Evolutionary conservation across 768 basidiomycete species (phyloP), one percentile per base, ranked within the genome.

Genomic region (Boletus tylopilopsis): DNA sequence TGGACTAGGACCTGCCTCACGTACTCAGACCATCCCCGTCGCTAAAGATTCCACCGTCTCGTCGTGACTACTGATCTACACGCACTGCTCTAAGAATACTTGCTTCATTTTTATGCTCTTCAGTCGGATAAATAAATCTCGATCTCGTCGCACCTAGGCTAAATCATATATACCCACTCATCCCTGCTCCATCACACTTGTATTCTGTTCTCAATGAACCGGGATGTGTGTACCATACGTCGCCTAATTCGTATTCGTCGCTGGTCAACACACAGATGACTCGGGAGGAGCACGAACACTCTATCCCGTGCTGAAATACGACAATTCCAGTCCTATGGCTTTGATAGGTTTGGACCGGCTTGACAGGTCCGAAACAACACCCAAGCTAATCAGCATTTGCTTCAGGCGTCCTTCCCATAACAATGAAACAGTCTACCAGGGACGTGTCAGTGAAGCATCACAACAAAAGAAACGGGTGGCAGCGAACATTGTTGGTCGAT

Each of bases 331-430:
- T 5, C 94, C 94, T 35, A 97, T 77, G 11, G 88, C 84, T 64
- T 84, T 85, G 54, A 97, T 92, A 10, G 94, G 94, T 64, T 87
- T 90, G 42, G 85, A 79, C 37, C 90, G 76, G 61, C 82, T 89
- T 3, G 89, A 82, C 13, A 98, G 76, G 65, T 98, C 91, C 4
- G 92, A 91, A n/a, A 93, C 79, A 15, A 96, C 83, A 6, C 95
- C 95, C 24, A 95, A 66, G 55, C 93, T 89, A 54, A 98, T 82
- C 8, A 98, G 73, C 74, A 94, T 85, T 58, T 93, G 92, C 45
- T 85, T 81, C 59, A 98, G 67, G 19, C 94, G 83, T 13, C 94
- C 93, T 71, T 96, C 92, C 90, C 95, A 98, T 66, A 96, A 80
- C 34, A 98, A 64, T 5, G 94, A 87, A 18, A 97, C 76, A 53